phyloP scores from a whole-genome alignment of 257 asterid species.

The Catharanthus roseus region DNA sequence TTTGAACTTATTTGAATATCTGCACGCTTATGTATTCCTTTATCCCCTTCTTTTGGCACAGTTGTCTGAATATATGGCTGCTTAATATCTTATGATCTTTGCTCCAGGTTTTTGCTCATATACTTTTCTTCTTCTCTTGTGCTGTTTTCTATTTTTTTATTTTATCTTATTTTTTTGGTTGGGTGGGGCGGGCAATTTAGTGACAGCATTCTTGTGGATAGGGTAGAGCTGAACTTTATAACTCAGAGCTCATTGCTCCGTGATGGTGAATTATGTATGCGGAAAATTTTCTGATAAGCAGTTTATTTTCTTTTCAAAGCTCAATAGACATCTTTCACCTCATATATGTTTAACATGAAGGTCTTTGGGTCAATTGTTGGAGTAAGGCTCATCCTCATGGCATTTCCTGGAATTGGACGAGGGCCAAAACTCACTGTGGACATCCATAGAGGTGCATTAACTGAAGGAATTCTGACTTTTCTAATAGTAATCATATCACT shows the following conservation, averaged over 20 bases:
- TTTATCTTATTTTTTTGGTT: too few relatives aligned
- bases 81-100: background rate
- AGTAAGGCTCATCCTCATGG: slow-evolving; percentile 48
- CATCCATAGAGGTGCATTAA: slow-evolving; percentile 70
- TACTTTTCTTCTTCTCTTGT: background rate
- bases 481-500: slow-evolving; percentile 53
- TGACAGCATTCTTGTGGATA: too few relatives aligned
- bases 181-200: too few relatives aligned
- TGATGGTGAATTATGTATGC: background rate
- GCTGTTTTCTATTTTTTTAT: background rate
- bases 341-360: slow-evolving; percentile 20
- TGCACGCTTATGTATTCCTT: background rate
- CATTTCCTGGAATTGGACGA: slow-evolving; percentile 56
- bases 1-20: background rate
- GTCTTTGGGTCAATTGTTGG: slow-evolving; percentile 74
- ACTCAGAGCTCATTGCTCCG: background rate
- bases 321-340: background rate
- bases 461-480: slow-evolving; percentile 73
- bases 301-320: background rate
- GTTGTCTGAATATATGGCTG: background rate
- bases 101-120: background rate
- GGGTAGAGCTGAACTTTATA: background rate
- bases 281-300: background rate
- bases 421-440: slow-evolving; percentile 67
- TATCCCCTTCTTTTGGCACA: slow-evolving; percentile 1